Evolutionary conservation across 441 rosid species (phyloP).

Genomic region (Lepidium campestre): DNA sequence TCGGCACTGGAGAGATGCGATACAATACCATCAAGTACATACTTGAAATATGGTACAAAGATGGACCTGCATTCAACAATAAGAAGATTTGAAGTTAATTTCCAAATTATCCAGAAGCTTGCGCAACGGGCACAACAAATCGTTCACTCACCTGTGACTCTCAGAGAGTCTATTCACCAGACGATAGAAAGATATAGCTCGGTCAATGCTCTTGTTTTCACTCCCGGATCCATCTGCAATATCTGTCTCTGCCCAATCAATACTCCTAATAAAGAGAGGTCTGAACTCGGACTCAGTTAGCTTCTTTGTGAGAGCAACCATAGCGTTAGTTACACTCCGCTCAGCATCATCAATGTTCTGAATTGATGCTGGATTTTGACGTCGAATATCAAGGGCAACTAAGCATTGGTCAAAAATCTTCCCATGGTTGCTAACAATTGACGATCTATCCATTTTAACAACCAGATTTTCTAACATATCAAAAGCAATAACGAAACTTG

Average conservation of each 20-base stretch:
- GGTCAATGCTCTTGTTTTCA: conserved; percentile 42
- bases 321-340: conserved; percentile 53
- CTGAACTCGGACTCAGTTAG: conserved; percentile 92
- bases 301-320: conserved; percentile 76
- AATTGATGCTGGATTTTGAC: conserved; percentile 56
- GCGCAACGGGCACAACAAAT: background rate
- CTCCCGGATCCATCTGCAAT: conserved; percentile 39
- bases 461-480: conserved; percentile 70
- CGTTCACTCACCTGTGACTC: conserved; percentile 66
- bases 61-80: conserved; percentile 59
- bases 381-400: conserved; percentile 84
- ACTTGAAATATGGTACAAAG: conserved; percentile 90
- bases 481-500: conserved; percentile 68
- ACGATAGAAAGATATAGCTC: conserved; percentile 78
- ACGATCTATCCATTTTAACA: conserved; percentile 71
- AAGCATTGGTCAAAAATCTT: conserved; percentile 82
- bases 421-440: conserved; percentile 55
- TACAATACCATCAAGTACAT: conserved; percentile 62
- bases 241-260: conserved; percentile 85
- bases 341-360: conserved; percentile 61
- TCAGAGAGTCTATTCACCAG: conserved; percentile 77
- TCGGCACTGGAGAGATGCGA: conserved; percentile 51
- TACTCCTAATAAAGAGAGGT: conserved; percentile 77
- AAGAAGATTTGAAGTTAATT: conserved; percentile 9
- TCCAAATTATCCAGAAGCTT: background rate